phyloP scores from a whole-genome alignment of 2,329 filamentous ascomycete genomes.

The Neonectria ditissima region DNA sequence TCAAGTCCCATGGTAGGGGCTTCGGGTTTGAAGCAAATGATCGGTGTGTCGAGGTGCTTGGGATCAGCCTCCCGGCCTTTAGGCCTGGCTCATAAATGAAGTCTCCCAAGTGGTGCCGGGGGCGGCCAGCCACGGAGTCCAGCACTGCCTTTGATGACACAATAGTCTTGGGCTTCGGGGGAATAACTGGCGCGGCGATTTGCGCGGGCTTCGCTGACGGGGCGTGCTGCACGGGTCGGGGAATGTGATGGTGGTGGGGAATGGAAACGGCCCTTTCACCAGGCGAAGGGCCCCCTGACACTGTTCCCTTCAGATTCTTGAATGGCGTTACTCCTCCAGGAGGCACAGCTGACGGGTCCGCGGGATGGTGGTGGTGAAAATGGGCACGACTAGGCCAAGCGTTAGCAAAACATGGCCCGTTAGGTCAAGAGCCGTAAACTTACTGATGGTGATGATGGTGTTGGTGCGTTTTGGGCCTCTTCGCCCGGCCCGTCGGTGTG shows the following conservation, averaged over 20 bases:
- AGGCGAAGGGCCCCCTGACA: constrained; percentile 56
- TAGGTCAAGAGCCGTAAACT: constrained; percentile 45
- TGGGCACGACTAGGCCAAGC: constrained; percentile 61
- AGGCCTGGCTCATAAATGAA: constrained; percentile 82
- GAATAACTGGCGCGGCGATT: constrained; percentile 47
- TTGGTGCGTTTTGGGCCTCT: constrained; percentile 74
- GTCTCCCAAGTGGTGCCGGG: constrained; percentile 85
- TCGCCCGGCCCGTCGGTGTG: constrained; percentile 70
- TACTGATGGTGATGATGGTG: constrained; percentile 79
- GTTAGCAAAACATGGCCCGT: constrained; percentile 36
- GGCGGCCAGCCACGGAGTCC: constrained; percentile 75
- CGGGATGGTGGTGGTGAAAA: constrained; percentile 68
- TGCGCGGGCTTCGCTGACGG: constrained; percentile 38
- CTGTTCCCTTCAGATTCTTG: constrained; percentile 62
- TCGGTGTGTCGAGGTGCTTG: constrained; percentile 53
- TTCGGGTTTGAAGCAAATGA: constrained; percentile 70
- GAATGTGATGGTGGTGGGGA: constrained; percentile 63
- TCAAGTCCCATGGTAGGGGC: constrained; percentile 79
- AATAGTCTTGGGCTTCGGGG: constrained; percentile 73
- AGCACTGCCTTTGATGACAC: constrained; percentile 78
- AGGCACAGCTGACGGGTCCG: constrained; percentile 60
- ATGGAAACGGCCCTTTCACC: constrained; percentile 53
- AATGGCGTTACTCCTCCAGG: constrained; percentile 57
- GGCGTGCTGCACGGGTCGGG: constrained; percentile 48
- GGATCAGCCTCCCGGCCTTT: constrained; percentile 61